These are phyloP conservation scores for Arthrinium puccinioides DNA, from an alignment of 2,329 filamentous ascomycete genomes.

Conservation along the genomic window DNA sequence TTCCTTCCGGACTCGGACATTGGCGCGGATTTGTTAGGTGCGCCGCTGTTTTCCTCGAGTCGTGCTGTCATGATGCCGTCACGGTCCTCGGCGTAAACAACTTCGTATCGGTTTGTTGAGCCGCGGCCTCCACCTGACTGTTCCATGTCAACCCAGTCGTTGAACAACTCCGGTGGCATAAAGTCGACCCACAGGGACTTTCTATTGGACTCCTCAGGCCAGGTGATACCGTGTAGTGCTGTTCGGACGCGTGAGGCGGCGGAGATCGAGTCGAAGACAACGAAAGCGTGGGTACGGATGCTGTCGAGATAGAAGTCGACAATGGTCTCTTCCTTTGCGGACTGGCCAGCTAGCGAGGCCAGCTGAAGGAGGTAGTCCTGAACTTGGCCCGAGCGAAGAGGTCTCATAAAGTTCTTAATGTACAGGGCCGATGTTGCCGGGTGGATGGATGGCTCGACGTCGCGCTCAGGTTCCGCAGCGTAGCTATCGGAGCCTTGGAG, in stretches of 20 bases:
- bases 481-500: conserved; percentile 5
- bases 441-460: conserved; percentile 54
- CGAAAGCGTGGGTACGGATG: conserved; percentile 84
- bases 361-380: conserved; percentile 63
- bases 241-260: conserved; percentile 72
- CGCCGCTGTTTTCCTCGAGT: conserved; percentile 40
- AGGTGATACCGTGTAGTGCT: conserved; percentile 69
- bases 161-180: conserved; percentile 67
- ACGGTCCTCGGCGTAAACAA: conserved; percentile 56
- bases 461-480: conserved; percentile 17
- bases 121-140: conserved; percentile 37
- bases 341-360: conserved; percentile 49
- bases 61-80: conserved; percentile 47
- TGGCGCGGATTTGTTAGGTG: conserved; percentile 13
- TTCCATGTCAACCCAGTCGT: conserved; percentile 68
- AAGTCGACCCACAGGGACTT: conserved; percentile 88
- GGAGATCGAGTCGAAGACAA: conserved; percentile 58
- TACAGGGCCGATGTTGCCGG: conserved; percentile 73
- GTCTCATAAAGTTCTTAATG: conserved; percentile 85
- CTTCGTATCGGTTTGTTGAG: conserved; percentile 56
- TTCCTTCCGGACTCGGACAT: conserved; percentile 11
- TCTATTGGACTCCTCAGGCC: conserved; percentile 80
- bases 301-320: conserved; percentile 71
- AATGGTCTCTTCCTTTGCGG: conserved; percentile 48
- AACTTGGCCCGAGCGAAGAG: conserved; percentile 62